These are phyloP conservation scores for Castanospermum australe DNA, from an alignment of 306 rosid species.

Conservation along the genomic window DNA sequence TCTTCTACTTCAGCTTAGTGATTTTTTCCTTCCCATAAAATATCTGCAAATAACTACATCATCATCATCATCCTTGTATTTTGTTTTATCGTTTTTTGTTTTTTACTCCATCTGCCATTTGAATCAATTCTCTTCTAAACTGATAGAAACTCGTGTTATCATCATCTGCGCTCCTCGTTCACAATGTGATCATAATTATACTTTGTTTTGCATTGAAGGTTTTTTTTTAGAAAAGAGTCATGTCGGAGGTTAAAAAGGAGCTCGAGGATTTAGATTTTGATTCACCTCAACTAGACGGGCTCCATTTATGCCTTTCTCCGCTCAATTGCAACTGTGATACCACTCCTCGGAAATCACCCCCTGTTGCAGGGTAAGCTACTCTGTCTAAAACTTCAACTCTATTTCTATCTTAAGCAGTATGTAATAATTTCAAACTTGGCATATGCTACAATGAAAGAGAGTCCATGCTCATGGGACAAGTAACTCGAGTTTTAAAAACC, in stretches of 20 bases:
- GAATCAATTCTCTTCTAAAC: neutral
- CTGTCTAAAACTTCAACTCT: neutral
- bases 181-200: slow-evolving; percentile 1
- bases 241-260: slow-evolving; percentile 35
- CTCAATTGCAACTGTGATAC: slow-evolving; percentile 16
- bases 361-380: slow-evolving; percentile 36
- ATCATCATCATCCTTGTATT: neutral
- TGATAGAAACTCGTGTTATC: neutral
- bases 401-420: neutral
- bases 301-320: slow-evolving; percentile 27
- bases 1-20: neutral
- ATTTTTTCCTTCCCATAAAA: neutral
- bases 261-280: slow-evolving; percentile 23
- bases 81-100: neutral
- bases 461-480: neutral
- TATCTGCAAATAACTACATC: neutral
- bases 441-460: neutral
- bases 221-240: slow-evolving; percentile 2
- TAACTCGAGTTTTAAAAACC: neutral
- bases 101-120: neutral
- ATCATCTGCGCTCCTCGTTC: neutral
- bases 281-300: slow-evolving; percentile 24
- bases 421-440: neutral
- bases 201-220: neutral
- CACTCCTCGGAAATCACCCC: slow-evolving; percentile 17